Evolutionary conservation across 176 grass and related monocot species (phyloP), one percentile per base, ranked within the genome.

Genomic region (Triticum dicoccoides): DNA sequence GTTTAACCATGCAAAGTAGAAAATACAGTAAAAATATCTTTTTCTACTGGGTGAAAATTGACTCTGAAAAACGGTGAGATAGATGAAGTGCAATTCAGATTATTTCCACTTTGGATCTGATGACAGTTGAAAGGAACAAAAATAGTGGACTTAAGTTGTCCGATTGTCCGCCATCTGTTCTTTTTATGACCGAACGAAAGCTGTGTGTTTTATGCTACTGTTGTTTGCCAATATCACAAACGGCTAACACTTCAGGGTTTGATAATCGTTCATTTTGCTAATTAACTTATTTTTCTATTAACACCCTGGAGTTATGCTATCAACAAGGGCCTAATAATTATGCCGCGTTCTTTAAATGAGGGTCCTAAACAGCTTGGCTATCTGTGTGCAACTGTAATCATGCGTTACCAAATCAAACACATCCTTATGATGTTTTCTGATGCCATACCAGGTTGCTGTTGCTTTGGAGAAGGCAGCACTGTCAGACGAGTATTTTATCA

Each of bases 401-500:
- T 18, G 51, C 15, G 15, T 54, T 54, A 15, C 49, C 51, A 18
- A 52, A 54, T 54, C 74, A 8, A 79, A 67, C 12, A 34, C 25
- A 34, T 27, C 11, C 13, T 87, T 61, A 75, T 62, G 41, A 58
- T 87, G 59, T 69, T 80, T 84, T 68, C 27, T 86, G 61, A 47
- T 90, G 83, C 23, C 12, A 67, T 89, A 20, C 35, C 83, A 99
- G 97, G 97, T 99, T 0, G 94, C 94, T 65, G 89, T 99, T 91
- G 94, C 97, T 67, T 69, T 99, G 77, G 94, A 99, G 85, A 99
- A 99, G 86, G 94, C 97, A 87, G 94, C 97, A 76, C 61, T 99
- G 49, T 99, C 97, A 77, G 97, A 99, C 14, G 90, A 94, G 21
- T 96, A 99, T 84, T 99, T 99, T 81, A 73, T 99, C 62, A 96